Conservation (phyloP, 176 grass and related monocot species). For the Paspalum vaginatum region DNA sequence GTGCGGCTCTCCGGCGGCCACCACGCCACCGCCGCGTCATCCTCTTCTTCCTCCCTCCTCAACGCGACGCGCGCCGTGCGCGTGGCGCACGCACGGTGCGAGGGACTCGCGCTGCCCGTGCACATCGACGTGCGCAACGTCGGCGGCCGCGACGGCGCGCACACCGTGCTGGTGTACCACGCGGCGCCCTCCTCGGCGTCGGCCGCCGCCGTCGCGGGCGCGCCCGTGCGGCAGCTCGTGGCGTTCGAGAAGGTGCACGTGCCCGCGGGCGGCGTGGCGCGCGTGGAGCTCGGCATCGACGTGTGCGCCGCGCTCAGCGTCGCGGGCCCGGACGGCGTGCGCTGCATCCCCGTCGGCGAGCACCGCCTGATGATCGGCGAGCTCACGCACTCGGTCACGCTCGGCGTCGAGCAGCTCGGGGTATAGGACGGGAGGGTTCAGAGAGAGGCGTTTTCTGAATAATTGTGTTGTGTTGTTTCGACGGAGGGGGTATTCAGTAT, state of each 20-base stretch:
- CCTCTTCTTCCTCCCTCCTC: not conserved
- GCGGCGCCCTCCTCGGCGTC: constrained; percentile 17
- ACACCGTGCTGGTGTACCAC: constrained; percentile 69
- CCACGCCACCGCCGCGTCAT: not conserved
- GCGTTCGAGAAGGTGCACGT: constrained; percentile 86
- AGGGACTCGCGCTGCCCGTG: constrained; percentile 53
- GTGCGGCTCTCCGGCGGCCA: constrained; percentile 54
- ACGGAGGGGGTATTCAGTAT: not conserved
- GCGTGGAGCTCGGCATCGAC: constrained; percentile 62
- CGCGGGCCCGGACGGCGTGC: constrained; percentile 50
- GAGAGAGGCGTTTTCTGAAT: not conserved
- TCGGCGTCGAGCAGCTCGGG: constrained; percentile 45
- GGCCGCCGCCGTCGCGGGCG: not conserved
- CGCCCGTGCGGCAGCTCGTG: constrained; percentile 58
- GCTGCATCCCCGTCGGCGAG: constrained; percentile 64
- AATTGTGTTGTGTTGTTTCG: not conserved
- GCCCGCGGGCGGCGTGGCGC: constrained; percentile 42
- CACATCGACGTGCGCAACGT: constrained; percentile 68
- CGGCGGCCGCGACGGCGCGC: constrained; percentile 66
- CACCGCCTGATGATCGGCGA: constrained; percentile 63
- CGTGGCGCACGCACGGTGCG: constrained; percentile 59
- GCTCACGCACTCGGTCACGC: constrained; percentile 56
- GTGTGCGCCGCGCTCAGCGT: constrained; percentile 63
- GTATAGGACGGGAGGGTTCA: constrained; percentile 17
- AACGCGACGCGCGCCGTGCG: constrained; percentile 52